Conservation (phyloP, 441 rosid genomes). For the Bocquillonia castaneifolia region DNA sequence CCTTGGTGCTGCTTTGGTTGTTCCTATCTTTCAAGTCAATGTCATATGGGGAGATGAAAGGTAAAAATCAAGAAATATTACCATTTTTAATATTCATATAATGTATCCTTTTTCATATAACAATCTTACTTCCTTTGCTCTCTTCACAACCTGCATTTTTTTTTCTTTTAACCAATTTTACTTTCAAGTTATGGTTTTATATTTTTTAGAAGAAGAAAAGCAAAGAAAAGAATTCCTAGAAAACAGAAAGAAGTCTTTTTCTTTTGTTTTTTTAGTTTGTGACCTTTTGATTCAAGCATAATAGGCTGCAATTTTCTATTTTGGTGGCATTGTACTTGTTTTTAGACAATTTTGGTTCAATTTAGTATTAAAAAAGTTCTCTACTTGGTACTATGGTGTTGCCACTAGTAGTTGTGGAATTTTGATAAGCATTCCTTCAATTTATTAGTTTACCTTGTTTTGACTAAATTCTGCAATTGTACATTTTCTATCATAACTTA, state of each 20-base stretch:
- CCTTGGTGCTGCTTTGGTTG: conserved; percentile 89
- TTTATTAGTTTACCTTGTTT: neutral
- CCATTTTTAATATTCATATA: neutral
- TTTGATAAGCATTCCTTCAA: too few species aligned
- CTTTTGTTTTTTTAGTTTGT: neutral
- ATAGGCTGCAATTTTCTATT: neutral
- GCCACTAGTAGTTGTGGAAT: too few species aligned
- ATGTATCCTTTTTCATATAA: neutral
- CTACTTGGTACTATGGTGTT: too few species aligned
- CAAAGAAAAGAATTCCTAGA: neutral
- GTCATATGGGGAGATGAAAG: conserved; percentile 97
- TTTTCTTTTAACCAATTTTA: neutral
- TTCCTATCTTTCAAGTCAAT: conserved; percentile 88
- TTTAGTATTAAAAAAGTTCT: neutral
- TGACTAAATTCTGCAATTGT: neutral
- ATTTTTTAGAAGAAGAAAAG: neutral
- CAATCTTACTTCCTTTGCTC: neutral
- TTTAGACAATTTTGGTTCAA: neutral
- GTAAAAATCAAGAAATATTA: conserved; percentile 24
- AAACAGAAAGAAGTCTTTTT: neutral
- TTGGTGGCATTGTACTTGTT: neutral
- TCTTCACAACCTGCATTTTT: conserved; percentile 3
- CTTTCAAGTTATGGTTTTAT: neutral
- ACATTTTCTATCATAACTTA: neutral
- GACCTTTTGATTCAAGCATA: neutral